Percentiles rank a stretch among this genome's conserved stretches.
phyloP scores from a whole-genome alignment of 495 filamentous ascomycete genomes.

The Saxophila tyrrhenica region DNA sequence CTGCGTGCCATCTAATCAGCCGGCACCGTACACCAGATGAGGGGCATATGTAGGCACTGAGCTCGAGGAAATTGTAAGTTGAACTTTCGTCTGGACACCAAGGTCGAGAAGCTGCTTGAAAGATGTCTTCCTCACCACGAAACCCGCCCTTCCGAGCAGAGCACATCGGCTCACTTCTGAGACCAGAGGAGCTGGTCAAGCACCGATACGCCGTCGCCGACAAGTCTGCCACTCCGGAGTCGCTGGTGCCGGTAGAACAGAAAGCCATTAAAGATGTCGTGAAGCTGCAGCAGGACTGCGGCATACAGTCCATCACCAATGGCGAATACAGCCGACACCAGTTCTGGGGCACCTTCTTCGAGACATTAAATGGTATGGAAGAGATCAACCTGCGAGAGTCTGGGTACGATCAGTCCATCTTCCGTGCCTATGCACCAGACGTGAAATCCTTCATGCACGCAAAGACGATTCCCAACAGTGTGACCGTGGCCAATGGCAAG shows the following conservation, averaged over 20 bases:
- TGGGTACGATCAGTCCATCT: slow-evolving; percentile 26
- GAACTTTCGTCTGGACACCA: not conserved
- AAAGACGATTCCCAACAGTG: slow-evolving; percentile 27
- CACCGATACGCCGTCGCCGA: slow-evolving; percentile 28
- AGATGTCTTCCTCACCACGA: slow-evolving; percentile 21
- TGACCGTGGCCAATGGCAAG: slow-evolving; percentile 28
- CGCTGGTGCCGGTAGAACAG: slow-evolving; percentile 23
- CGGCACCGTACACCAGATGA: not conserved
- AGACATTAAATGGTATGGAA: slow-evolving; percentile 26
- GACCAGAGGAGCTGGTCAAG: slow-evolving; percentile 27
- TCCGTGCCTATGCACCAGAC: slow-evolving; percentile 30
- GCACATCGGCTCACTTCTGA: slow-evolving; percentile 27
- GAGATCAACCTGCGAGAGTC: slow-evolving; percentile 24
- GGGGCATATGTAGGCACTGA: not conserved
- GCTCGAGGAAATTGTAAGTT: not conserved
- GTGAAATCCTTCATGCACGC: slow-evolving; percentile 28
- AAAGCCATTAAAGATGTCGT: slow-evolving; percentile 27
- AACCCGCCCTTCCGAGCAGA: slow-evolving; percentile 28
- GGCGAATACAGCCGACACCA: slow-evolving; percentile 25
- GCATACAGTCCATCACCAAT: slow-evolving; percentile 25
- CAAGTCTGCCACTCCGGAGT: slow-evolving; percentile 13
- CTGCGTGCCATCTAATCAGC: not conserved
- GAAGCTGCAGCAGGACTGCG: slow-evolving; percentile 27
- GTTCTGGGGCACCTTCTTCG: slow-evolving; percentile 26
- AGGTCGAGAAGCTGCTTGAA: not conserved